Percentiles rank a stretch among this genome's conserved stretches.
These are phyloP conservation scores for Diphasiastrum complanatum DNA, from an alignment of 83 land plant species.

Conservation along the genomic window DNA sequence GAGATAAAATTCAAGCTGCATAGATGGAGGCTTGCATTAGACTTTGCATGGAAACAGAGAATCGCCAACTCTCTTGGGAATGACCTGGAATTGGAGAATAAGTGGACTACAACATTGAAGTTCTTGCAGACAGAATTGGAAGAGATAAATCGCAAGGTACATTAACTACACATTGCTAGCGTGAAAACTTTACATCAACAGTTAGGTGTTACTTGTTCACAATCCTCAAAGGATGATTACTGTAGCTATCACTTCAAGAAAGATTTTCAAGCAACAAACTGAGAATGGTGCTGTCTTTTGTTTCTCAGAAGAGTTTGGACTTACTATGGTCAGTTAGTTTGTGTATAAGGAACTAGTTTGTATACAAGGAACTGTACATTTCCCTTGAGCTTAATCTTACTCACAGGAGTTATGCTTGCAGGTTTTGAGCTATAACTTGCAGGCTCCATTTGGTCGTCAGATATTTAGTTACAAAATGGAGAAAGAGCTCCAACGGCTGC, in stretches of 20 bases:
- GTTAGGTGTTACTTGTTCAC: too few species aligned
- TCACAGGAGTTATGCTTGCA: slow-evolving; percentile 20
- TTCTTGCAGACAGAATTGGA: slow-evolving; percentile 43
- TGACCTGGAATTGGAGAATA: not conserved
- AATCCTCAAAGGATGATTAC: too few species aligned
- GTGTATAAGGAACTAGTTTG: too few species aligned
- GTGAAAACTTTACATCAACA: too few species aligned
- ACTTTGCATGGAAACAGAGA: slow-evolving; percentile 41
- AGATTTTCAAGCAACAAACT: too few species aligned
- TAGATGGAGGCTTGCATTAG: slow-evolving; percentile 54
- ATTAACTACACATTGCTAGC: not conserved
- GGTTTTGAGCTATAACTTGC: slow-evolving; percentile 72
- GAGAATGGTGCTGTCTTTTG: too few species aligned
- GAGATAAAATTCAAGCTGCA: slow-evolving; percentile 46
- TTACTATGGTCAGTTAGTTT: too few species aligned
- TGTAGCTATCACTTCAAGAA: too few species aligned
- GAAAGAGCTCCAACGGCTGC: slow-evolving; percentile 49
- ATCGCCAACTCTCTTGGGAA: slow-evolving; percentile 3
- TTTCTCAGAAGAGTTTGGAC: too few species aligned
- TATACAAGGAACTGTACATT: too few species aligned
- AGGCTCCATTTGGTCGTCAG: slow-evolving; percentile 80
- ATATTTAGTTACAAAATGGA: slow-evolving; percentile 67
- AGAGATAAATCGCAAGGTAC: slow-evolving; percentile 58
- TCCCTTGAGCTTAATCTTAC: too few species aligned
- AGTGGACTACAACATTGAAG: slow-evolving; percentile 41